Evolutionary conservation across 140 eudicot genomes (phyloP).

Genomic region (Flaveria floridana): DNA sequence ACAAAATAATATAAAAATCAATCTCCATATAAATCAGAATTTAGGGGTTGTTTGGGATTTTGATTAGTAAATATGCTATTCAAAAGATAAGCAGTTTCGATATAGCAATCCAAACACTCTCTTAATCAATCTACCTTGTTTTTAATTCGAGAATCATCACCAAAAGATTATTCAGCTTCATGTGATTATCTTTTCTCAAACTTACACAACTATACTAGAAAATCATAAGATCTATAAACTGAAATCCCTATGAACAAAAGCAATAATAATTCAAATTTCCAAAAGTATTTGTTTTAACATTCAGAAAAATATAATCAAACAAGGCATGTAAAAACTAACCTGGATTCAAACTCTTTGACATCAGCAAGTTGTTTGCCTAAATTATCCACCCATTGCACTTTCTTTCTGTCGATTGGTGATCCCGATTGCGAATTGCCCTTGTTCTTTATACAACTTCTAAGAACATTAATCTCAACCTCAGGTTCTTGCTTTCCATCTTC

Average conservation of each 20-base stretch:
- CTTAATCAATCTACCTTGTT: neutral
- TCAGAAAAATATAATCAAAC: neutral
- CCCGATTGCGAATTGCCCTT: slow-evolving; percentile 28
- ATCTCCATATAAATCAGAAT: neutral
- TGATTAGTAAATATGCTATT: neutral
- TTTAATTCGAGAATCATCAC: neutral
- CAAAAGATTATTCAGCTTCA: slow-evolving; percentile 5
- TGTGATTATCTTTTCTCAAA: slow-evolving; percentile 21
- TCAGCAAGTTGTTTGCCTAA: slow-evolving; percentile 77
- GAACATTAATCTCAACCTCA: slow-evolving; percentile 41
- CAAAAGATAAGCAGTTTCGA: too few species aligned
- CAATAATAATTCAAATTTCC: slow-evolving; percentile 14
- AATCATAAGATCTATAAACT: slow-evolving; percentile 11
- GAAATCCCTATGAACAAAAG: slow-evolving; percentile 1
- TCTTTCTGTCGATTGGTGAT: slow-evolving; percentile 48
- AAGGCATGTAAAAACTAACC: slow-evolving; percentile 39
- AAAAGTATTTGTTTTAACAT: slow-evolving; percentile 13
- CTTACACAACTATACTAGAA: slow-evolving; percentile 15
- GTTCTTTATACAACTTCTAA: slow-evolving; percentile 56
- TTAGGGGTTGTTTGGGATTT: neutral
- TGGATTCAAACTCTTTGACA: slow-evolving; percentile 82
- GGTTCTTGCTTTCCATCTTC: slow-evolving; percentile 42
- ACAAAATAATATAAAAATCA: slow-evolving; percentile 19
- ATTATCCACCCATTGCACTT: slow-evolving; percentile 71
- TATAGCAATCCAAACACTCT: neutral